Conservation (phyloP, 1,284 basidiomycete genomes). For the Ceratorhiza oryzae-sativae region DNA sequence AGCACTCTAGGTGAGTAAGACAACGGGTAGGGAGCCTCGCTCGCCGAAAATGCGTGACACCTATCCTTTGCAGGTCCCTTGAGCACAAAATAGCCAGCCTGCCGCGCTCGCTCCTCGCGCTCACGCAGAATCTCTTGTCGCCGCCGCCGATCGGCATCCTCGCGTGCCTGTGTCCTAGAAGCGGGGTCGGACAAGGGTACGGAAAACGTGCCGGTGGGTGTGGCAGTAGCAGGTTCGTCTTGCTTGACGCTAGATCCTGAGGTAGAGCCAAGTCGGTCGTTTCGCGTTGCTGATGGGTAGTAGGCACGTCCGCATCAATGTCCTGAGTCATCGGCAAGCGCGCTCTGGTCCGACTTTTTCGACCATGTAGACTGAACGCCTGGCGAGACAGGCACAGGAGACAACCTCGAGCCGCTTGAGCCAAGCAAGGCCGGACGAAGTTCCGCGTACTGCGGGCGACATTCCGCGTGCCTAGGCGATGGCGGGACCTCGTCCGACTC, state of each 20-base stretch:
- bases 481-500: constrained; percentile 10
- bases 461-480: neutral
- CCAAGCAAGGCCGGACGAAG: neutral
- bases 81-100: constrained; percentile 19
- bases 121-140: neutral
- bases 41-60: constrained; percentile 39
- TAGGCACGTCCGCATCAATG: constrained; percentile 26
- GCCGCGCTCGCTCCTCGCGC: constrained; percentile 12
- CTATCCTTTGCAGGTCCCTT: constrained; percentile 32
- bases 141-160: constrained; percentile 26
- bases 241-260: constrained; percentile 8
- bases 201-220: constrained; percentile 2
- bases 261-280: constrained; percentile 7
- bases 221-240: neutral
- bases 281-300: constrained; percentile 26
- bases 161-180: constrained; percentile 9
- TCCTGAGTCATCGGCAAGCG: constrained; percentile 33
- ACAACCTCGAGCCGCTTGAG: constrained; percentile 3
- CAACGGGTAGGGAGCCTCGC: constrained; percentile 38
- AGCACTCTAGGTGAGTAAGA: constrained; percentile 39
- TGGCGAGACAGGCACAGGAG: constrained; percentile 12
- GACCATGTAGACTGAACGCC: constrained; percentile 19
- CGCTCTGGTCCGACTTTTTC: constrained; percentile 23
- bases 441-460: neutral
- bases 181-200: neutral